Base-by-base conservation (phyloP, 1,284 basidiomycete genomes). In the Malassezia psittaci region DNA sequence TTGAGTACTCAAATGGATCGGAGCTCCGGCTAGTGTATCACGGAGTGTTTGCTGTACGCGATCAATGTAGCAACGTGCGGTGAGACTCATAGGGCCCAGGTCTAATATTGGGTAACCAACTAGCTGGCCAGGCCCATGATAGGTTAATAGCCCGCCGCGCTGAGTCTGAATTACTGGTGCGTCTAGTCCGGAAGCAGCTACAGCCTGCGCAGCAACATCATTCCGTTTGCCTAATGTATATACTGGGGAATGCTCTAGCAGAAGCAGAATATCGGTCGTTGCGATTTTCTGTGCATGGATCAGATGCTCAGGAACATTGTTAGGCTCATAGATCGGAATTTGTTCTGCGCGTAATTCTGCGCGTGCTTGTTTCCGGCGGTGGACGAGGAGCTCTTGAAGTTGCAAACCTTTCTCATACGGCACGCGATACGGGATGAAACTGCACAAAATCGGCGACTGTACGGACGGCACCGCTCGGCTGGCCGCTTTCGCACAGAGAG, bases 101-200 rank as follows among this genome's bases (percentile, higher is more conserved):
- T 98, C 90, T 42, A 96, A 79, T 48, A 96, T 81, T 1, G 90
- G 89, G 72, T 99, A 99, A 34, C 90, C 94, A 12, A 96, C 87
- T 60, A 99, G 79, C 76, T 99, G 94, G 2, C 94, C 94, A 0
- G 93, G 93, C 0, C 94, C 94, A 75, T 99, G 94, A 76, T 90
- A 99, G 2, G 94, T 99, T 53, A 90, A 82, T 76, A 96, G 85
- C 1, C 93, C 93, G 10, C 93, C 93, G 57, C 94, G 81, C 60
- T 83, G 81, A 2, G 90, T 85, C 34, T 82, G 78, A 38, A 86
- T 81, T 72, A 93, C 93, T 69, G 93, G 88, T 0, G 93, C 91
- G 15, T 91, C 90, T 21, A 90, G 79, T 13, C 78, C 77, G 9
- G 50, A 32, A 8, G 29, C 33, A 79, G 81, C 29, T 94, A 79